Percentiles rank a stretch among this genome's conserved stretches.
Conservation (phyloP, 768 basidiomycete species). For the Mycena sanguinolenta region DNA sequence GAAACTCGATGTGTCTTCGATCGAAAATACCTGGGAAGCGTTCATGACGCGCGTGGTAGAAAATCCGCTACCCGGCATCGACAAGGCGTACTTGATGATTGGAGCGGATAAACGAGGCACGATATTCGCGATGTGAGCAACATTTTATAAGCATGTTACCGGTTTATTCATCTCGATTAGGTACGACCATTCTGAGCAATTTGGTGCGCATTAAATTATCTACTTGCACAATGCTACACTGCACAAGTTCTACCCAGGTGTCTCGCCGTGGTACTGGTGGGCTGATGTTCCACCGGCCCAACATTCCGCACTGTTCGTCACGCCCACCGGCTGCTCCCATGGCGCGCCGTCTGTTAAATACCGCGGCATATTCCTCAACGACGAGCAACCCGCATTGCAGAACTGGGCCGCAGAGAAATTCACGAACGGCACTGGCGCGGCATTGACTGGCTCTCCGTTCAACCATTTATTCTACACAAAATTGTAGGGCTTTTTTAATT, state of each 20-base stretch:
- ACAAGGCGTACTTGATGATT: slow-evolving; percentile 74
- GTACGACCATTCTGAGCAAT: slow-evolving; percentile 76
- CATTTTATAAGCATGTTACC: not conserved
- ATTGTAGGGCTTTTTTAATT: slow-evolving; percentile 52
- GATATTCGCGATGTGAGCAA: slow-evolving; percentile 65
- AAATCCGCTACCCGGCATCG: slow-evolving; percentile 69
- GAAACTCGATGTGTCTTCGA: slow-evolving; percentile 65
- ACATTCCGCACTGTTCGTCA: slow-evolving; percentile 63
- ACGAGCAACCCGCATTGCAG: slow-evolving; percentile 79
- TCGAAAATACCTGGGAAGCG: slow-evolving; percentile 77
- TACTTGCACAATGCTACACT: slow-evolving; percentile 15
- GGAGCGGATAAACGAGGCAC: slow-evolving; percentile 80
- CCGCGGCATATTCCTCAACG: slow-evolving; percentile 81
- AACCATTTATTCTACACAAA: slow-evolving; percentile 72
- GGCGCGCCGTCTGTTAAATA: slow-evolving; percentile 78
- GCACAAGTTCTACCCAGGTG: slow-evolving; percentile 52
- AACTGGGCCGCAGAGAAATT: slow-evolving; percentile 81
- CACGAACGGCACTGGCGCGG: slow-evolving; percentile 70
- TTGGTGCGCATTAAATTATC: slow-evolving; percentile 54
- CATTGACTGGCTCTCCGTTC: slow-evolving; percentile 67
- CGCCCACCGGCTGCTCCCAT: slow-evolving; percentile 62
- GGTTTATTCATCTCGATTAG: not conserved
- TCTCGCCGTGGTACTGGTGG: slow-evolving; percentile 85
- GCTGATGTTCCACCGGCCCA: slow-evolving; percentile 78
- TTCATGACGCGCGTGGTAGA: slow-evolving; percentile 66